Evolutionary conservation across 345 rosid genomes (phyloP).

Genomic region (Eucalyptus erythrocorys): DNA sequence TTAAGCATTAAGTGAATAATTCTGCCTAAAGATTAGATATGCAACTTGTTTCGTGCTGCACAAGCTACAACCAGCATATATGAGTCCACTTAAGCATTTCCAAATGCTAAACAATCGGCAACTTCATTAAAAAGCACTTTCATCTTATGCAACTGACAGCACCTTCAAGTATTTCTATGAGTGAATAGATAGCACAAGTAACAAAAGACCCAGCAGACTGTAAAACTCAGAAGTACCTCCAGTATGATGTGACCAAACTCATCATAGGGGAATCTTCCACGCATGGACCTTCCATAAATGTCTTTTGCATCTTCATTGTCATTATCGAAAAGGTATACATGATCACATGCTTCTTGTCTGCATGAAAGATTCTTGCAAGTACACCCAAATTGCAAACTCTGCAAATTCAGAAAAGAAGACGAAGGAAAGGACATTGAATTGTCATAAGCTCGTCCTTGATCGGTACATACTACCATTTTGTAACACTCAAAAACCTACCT

Average conservation of each 20-base stretch:
- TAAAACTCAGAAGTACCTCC: constrained; percentile 45
- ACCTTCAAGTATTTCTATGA: not conserved
- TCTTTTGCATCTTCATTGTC: constrained; percentile 96
- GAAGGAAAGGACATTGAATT: not conserved
- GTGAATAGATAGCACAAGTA: not conserved
- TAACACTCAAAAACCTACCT: constrained; percentile 35
- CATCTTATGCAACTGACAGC: not conserved
- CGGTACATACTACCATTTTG: not conserved
- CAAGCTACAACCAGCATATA: not conserved
- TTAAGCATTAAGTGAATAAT: not conserved
- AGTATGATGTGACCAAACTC: constrained; percentile 62
- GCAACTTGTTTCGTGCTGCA: not conserved
- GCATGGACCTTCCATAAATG: constrained; percentile 64
- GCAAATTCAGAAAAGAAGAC: not conserved
- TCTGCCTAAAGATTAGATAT: not conserved
- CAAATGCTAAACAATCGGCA: not conserved
- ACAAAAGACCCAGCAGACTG: not conserved
- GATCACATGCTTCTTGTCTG: constrained; percentile 69
- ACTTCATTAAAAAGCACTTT: not conserved
- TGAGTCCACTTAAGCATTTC: not conserved
- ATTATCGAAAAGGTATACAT: constrained; percentile 79
- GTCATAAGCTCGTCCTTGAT: not conserved
- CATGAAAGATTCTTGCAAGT: constrained; percentile 53
- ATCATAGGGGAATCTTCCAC: constrained; percentile 76
- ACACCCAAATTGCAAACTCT: constrained; percentile 73